Evolutionary conservation across 2,329 filamentous ascomycete genomes (phyloP), one percentile per base, ranked within the genome.

Genomic region (Juglanconis sp.): DNA sequence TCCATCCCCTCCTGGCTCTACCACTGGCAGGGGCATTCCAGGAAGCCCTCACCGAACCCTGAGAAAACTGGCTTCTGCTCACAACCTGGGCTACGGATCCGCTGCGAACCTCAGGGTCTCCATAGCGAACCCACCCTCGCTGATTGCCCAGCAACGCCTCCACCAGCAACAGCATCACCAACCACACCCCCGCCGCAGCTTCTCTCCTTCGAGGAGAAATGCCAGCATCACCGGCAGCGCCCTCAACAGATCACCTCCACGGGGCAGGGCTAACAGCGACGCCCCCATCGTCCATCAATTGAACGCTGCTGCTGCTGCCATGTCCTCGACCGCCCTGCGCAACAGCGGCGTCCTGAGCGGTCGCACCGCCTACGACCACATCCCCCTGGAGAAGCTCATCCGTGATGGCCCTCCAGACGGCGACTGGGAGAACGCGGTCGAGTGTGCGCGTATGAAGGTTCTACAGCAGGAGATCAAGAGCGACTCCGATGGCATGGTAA

Each of bases 401-500:
- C 86, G 91, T 66, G 91, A 94, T 64, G 93, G 92, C 0, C 91
- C 92, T 1, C 85, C 86, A 1, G 83, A 87, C 65, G 89, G 87
- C 24, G 87, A 95, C 71, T 79, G 88, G 31, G 71, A 80, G 31
- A 83, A 84, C 17, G 87, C 87, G 8, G 76, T 94, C 54, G 87
- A 90, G 68, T 88, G 88, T 67, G 79, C 89, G 67, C 83, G 90
- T 53, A 85, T 88, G 74, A 89, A 89, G 68, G 87, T 94, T 54
- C 76, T 93, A 56, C 86, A 89, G 65, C 86, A 91, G 68, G 90
- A 90, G 63, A 73, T 93, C 71, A 90, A 89, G 70, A 87, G 86
- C 67, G 90, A 92, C 69, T 84, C 81, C 65, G 90, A 94, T 74
- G 90, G 90, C 79, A 93, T 92, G 89, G 89, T 92, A 71, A 73